A percentile compares a stretch with the other conserved stretches of the same genome.
These are phyloP conservation scores for Chlorencoelia australis DNA, from an alignment of 2,329 filamentous ascomycete genomes.

Conservation along the genomic window DNA sequence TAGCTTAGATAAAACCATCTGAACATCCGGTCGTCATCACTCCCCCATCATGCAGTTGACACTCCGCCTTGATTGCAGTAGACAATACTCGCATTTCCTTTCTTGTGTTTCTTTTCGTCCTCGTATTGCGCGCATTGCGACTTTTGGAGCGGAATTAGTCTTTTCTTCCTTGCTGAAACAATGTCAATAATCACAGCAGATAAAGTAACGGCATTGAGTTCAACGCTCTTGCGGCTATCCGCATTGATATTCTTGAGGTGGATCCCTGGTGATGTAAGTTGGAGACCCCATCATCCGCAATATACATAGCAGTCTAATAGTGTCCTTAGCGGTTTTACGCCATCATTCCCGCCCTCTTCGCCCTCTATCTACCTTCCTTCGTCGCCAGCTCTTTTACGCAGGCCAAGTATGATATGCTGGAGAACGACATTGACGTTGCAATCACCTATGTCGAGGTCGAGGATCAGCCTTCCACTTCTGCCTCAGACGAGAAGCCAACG, in stretches of 20 bases:
- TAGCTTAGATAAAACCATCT: too few species aligned
- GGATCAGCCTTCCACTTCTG: conserved; percentile 23
- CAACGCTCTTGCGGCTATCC: conserved; percentile 38
- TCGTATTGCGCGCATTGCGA: too few species aligned
- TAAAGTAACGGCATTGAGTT: conserved; percentile 28
- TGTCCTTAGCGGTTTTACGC: conserved; percentile 28
- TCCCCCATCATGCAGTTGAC: too few species aligned
- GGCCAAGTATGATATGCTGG: conserved; percentile 45
- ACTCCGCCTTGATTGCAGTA: too few species aligned
- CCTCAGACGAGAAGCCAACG: conserved; percentile 25
- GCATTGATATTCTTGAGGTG: conserved; percentile 53
- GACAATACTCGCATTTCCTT: too few species aligned
- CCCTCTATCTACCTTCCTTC: conserved; percentile 56
- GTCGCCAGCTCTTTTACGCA: conserved; percentile 46
- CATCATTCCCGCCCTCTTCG: conserved; percentile 50
- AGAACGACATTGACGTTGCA: conserved; percentile 47
- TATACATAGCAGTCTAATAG: conserved; percentile 5
- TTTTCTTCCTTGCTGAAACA: too few species aligned
- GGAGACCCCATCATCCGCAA: too few species aligned
- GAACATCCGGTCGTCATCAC: too few species aligned
- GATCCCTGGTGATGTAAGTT: conserved; percentile 30
- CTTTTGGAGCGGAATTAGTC: too few species aligned
- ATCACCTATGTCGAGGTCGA: conserved; percentile 37
- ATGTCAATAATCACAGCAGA: too few species aligned
- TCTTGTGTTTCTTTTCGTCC: too few species aligned